Evolutionary conservation across 768 basidiomycete species (phyloP).

Genomic region (Naganishia vaughanmartiniae): DNA sequence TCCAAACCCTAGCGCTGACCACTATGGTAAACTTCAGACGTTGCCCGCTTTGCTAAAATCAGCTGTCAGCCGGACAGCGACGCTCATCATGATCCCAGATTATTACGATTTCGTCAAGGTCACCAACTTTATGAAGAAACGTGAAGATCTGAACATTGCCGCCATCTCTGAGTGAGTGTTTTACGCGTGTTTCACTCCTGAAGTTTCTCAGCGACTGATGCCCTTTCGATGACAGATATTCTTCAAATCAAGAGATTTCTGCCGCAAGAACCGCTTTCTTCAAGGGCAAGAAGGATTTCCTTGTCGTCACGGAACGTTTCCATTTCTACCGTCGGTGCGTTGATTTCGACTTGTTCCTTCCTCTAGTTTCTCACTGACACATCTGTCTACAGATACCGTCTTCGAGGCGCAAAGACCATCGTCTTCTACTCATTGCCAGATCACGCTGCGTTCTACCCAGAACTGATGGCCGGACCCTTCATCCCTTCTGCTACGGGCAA

Average conservation of each 20-base stretch:
- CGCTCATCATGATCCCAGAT: conserved; percentile 83
- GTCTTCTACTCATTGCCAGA: conserved; percentile 91
- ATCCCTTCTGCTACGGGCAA: conserved; percentile 36
- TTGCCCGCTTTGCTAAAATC: conserved; percentile 82
- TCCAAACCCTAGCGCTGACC: background rate
- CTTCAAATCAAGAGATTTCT: conserved; percentile 87
- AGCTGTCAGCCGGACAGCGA: conserved; percentile 86
- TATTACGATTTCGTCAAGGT: conserved; percentile 95
- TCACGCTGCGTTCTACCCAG: conserved; percentile 87
- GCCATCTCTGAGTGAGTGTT: conserved; percentile 82
- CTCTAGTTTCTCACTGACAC: background rate
- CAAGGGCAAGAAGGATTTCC: conserved; percentile 75
- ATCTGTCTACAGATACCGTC: conserved; percentile 67
- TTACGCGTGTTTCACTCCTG: background rate
- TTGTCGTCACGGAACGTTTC: conserved; percentile 94
- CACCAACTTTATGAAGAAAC: conserved; percentile 77
- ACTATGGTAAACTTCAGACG: conserved; percentile 57
- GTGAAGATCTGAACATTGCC: conserved; percentile 66
- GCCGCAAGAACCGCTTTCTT: conserved; percentile 92
- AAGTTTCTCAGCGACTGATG: conserved; percentile 13
- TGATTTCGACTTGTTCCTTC: background rate
- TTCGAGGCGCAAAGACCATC: conserved; percentile 86
- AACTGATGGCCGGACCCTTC: conserved; percentile 86
- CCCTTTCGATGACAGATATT: conserved; percentile 63
- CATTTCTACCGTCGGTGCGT: conserved; percentile 86